Evolutionary conservation across 169 alveolate genomes (phyloP), one percentile per base, ranked within the genome.

Genomic region (Blepharisma undulans): DNA sequence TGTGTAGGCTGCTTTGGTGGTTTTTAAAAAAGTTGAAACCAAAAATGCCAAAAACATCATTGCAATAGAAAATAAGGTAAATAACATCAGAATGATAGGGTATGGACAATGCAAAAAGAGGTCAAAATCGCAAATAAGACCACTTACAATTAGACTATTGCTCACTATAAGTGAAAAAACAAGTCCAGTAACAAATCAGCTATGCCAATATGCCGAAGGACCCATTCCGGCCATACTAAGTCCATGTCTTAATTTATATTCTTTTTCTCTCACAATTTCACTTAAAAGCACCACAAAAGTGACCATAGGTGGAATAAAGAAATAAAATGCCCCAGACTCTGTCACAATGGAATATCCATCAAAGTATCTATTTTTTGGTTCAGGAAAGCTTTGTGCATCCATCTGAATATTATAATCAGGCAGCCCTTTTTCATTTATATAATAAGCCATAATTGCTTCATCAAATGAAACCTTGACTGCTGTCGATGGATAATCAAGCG

Each of bases 101-200:
- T 72, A 80, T 0, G 96, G 96, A 10, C 94, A 88, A 19, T 93
- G 87, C 18, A 79, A 27, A 72, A 93, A 93, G 29, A 91, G 34
- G 27, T 89, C 93, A 71, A 93, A 87, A 2, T 80, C 60, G 79
- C 87, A 91, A 7, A 76, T 21, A 21, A 21, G 18, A 0, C 96
- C 92, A 74, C 60, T 21, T 21, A 88, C 25, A 22, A 72, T 88
- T 27, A 88, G 25, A 16, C 74, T 36, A 76, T 33, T 76, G 18
- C 72, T 76, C 33, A 88, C 79, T 22, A 88, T 21, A 34, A 88
- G 77, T 2, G 79, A 36, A 32, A 76, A 88, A 76, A 36, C 87
- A 30, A 88, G 32, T 25, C 87, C 92, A 29, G 79, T 76, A n/a
- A 76, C 19, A 33, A 88, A 36, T 33, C 92, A 88, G 59, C 92